Evolutionary conservation across 139 green algal species (phyloP).

Genomic region (Auxenochlorella protothecoides): DNA sequence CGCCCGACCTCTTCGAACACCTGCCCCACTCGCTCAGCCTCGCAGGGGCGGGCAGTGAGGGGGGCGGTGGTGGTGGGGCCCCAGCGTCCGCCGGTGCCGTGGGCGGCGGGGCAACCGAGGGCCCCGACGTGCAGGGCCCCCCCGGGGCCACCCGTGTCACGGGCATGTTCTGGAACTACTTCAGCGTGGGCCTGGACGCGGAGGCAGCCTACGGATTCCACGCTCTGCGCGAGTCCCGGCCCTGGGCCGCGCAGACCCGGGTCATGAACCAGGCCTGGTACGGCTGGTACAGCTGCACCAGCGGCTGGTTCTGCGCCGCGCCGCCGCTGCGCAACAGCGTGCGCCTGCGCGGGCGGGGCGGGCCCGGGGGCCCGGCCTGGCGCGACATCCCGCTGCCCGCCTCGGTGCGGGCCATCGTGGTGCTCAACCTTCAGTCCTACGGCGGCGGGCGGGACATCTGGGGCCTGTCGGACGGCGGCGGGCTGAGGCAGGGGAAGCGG

Average conservation of each 20-base stretch:
- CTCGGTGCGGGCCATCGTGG: conserved; percentile 53
- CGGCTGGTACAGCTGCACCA: conserved; percentile 34
- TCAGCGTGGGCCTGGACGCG: conserved; percentile 67
- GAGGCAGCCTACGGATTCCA: conserved; percentile 73
- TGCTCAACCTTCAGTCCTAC: conserved; percentile 70
- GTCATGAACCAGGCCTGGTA: conserved; percentile 71
- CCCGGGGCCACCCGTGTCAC: conserved; percentile 10
- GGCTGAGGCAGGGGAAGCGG: conserved; percentile 7
- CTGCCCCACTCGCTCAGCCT: conserved; percentile 34
- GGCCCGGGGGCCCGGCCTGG: neutral
- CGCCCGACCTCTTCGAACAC: conserved; percentile 18
- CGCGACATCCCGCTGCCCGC: conserved; percentile 2
- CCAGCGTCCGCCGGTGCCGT: no score
- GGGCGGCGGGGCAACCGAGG: no score
- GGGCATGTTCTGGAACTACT: conserved; percentile 76
- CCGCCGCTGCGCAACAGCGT: conserved; percentile 33
- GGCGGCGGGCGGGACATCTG: conserved; percentile 71
- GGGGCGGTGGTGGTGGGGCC: no score
- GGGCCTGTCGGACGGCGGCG: conserved; percentile 31
- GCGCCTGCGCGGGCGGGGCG: conserved; percentile 20
- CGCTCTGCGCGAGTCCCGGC: conserved; percentile 49
- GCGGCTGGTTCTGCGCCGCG: conserved; percentile 61
- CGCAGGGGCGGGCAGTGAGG: no score
- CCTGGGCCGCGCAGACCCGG: conserved; percentile 30
- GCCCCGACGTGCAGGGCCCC: neutral